Conservation (phyloP, 2,329 filamentous ascomycete species). For the Neobulgaria alba region DNA sequence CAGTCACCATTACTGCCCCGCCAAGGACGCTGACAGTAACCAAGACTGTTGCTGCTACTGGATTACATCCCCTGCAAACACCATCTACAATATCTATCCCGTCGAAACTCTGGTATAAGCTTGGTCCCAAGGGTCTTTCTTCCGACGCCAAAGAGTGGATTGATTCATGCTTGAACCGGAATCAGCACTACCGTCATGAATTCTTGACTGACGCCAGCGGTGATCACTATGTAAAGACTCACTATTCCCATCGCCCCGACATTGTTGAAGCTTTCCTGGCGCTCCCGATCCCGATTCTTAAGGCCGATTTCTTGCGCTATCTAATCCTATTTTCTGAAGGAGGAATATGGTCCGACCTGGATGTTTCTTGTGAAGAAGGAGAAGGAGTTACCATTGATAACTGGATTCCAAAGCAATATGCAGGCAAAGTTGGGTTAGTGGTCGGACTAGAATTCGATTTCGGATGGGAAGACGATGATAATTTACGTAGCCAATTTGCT, state of each 20-base stretch:
- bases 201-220: slow-evolving; percentile 24
- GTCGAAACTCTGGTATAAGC: slow-evolving; percentile 33
- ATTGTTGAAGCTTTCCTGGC: slow-evolving; percentile 31
- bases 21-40: neutral
- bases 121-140: slow-evolving; percentile 30
- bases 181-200: slow-evolving; percentile 22
- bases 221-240: slow-evolving; percentile 26
- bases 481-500: slow-evolving; percentile 18
- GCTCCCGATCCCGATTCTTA: slow-evolving; percentile 31
- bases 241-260: slow-evolving; percentile 30
- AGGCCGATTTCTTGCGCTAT: slow-evolving; percentile 34
- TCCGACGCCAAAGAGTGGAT: slow-evolving; percentile 27
- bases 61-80: too few species aligned
- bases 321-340: slow-evolving; percentile 32
- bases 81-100: slow-evolving; percentile 18
- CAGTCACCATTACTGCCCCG: neutral
- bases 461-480: slow-evolving; percentile 20
- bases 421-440: slow-evolving; percentile 25
- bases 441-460: slow-evolving; percentile 33
- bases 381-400: slow-evolving; percentile 23
- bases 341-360: slow-evolving; percentile 33
- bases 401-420: slow-evolving; percentile 31
- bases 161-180: slow-evolving; percentile 25
- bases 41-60: neutral
- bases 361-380: slow-evolving; percentile 28